Evolutionary conservation across 1,139 yeast species (phyloP), one percentile per base, ranked within the genome.

Genomic region (Kodamaea plutei): DNA sequence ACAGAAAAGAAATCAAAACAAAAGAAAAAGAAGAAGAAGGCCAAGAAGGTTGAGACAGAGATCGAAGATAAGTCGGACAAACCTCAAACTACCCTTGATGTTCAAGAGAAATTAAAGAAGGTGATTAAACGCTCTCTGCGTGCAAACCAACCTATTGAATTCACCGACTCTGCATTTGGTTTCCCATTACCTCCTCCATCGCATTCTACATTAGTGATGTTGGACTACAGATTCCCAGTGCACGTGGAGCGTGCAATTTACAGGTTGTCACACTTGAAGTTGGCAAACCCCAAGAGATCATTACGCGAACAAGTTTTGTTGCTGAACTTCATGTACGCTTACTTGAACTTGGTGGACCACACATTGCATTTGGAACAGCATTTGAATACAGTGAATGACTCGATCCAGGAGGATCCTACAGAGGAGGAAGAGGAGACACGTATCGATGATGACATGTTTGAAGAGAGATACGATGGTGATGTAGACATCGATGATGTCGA

Each of bases 281-380:
- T 91, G 44, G 96, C 97, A 23, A 94, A 93, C 52, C 93, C 97
- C 1, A 84, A 87, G 50, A 66, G 97, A 35, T 94, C 94, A 12
- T 64, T 91, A 38, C 71, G 89, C 21, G 96, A 93, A 52, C 98
- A 91, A 54, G 98, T 91, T 2, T 58, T 91, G 30, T 61, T 91
- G 43, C 85, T 96, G 35, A 93, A 93, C 55, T 91, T 91, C 71
- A 91, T 91, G 98, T 91, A 91, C 54, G 93, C 97, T 0, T 91
- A 91, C 58, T 72, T 91, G 66, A 91, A 91, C 52, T 67, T 91
- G 56, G 96, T 91, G 36, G 94, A 91, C 56, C 96, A 89, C 47
- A 81, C 91, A 6, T 64, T 83, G 44, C 85, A 81, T 54, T 58
- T 83, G 41, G 89, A 83, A 47, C 87, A 79, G 44, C 68, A 61